Percentiles rank a stretch among this genome's conserved stretches.
Conservation (phyloP, 352 stramenopile genomes). For the Globisporangium sylvaticum region DNA sequence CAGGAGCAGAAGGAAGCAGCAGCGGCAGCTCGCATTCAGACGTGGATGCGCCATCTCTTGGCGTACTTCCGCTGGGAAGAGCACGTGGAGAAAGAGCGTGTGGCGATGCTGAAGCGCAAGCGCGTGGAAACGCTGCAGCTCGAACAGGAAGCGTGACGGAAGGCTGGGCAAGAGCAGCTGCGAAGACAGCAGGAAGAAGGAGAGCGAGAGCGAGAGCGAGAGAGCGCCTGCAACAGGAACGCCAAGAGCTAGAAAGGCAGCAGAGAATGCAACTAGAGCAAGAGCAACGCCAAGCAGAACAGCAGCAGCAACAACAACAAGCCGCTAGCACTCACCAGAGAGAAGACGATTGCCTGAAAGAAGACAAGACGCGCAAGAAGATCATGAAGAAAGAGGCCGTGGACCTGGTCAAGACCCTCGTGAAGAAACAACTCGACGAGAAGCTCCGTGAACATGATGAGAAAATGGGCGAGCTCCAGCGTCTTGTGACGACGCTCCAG, state of each 20-base stretch:
- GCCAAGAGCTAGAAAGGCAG: conserved; percentile 9
- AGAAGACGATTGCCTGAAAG: conserved; percentile 5
- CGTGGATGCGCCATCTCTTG: conserved; percentile 26
- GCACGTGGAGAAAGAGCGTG: conserved; percentile 13
- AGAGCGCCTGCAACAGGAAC: conserved; percentile 4
- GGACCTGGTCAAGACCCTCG: conserved; percentile 32
- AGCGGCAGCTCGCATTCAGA: conserved; percentile 9
- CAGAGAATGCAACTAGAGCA: conserved; percentile 9
- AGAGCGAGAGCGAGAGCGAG: neutral
- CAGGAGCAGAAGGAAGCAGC: neutral
- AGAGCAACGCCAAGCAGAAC: conserved; percentile 3
- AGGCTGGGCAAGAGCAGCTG: conserved; percentile 9
- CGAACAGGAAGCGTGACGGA: conserved; percentile 5
- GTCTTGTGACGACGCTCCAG: conserved; percentile 34
- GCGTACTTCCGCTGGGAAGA: conserved; percentile 25
- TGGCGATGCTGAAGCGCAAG: conserved; percentile 2
- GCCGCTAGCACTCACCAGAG: neutral
- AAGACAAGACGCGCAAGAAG: conserved; percentile 21
- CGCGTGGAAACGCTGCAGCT: conserved; percentile 8
- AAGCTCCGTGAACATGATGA: conserved; percentile 34
- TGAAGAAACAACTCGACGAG: conserved; percentile 35
- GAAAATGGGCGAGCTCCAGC: conserved; percentile 41
- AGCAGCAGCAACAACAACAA: neutral
- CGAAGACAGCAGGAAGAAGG: conserved; percentile 7
- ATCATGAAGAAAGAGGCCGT: conserved; percentile 52